Percentiles rank a stretch among this genome's conserved stretches.
phyloP scores from a whole-genome alignment of 768 basidiomycete species.

The Amylocystis lapponica region DNA sequence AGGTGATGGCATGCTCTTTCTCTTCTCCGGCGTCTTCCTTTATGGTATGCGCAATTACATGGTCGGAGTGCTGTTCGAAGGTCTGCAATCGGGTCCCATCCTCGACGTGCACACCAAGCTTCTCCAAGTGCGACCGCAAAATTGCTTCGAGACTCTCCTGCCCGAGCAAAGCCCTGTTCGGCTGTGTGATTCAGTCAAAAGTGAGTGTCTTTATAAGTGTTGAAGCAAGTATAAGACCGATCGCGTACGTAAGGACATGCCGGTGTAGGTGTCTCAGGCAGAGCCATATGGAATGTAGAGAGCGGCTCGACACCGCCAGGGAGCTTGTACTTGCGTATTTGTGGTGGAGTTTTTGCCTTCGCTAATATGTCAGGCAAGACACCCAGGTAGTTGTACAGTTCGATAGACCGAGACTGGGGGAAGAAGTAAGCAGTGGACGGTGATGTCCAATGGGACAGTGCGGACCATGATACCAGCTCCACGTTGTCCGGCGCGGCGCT shows the following conservation, averaged over 20 bases:
- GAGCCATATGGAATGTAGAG: conserved; percentile 3
- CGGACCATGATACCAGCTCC: conserved; percentile 15
- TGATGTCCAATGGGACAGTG: too few species aligned
- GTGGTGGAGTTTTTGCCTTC: not conserved
- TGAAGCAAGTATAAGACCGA: not conserved
- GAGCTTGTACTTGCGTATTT: conserved; percentile 10
- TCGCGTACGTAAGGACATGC: conserved; percentile 13
- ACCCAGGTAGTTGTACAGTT: conserved; percentile 14
- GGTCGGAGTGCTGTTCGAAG: conserved; percentile 28
- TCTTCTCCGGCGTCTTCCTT: conserved; percentile 16
- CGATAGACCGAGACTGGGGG: conserved; percentile 14
- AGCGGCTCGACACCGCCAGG: conserved; percentile 9
- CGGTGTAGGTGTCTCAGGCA: conserved; percentile 1
- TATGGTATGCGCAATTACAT: conserved; percentile 23
- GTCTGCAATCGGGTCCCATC: conserved; percentile 26
- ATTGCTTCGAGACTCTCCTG: conserved; percentile 24
- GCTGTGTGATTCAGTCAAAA: conserved; percentile 1
- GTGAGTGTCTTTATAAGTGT: conserved; percentile 2
- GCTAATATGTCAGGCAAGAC: conserved; percentile 9
- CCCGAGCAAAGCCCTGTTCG: conserved; percentile 1
- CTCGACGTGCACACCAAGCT: conserved; percentile 28
- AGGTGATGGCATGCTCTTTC: conserved; percentile 20
- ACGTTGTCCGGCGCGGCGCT: conserved; percentile 12
- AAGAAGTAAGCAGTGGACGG: not conserved
- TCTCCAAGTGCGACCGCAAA: conserved; percentile 23